Conservation (phyloP, 2,329 filamentous ascomycete genomes). For the Cytospora chrysosperma region DNA sequence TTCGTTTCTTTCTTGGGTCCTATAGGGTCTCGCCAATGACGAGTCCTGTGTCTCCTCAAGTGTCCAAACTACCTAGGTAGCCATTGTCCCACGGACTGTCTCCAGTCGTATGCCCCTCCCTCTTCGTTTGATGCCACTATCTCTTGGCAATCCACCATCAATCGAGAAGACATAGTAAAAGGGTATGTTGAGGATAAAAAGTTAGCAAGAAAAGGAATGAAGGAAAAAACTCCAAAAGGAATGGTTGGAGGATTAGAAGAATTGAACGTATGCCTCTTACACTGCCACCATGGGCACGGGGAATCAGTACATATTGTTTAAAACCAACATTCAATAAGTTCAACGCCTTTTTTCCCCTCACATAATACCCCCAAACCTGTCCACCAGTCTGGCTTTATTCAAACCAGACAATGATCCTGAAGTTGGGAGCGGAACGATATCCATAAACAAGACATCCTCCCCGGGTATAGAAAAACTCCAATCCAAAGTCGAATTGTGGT, state of each 20-base stretch:
- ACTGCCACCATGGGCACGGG: slow-evolving; percentile 22
- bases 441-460: background rate
- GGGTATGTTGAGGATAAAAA: slow-evolving; percentile 1
- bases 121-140: background rate
- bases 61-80: background rate
- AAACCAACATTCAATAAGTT: slow-evolving; percentile 3
- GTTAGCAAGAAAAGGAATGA: background rate
- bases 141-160: slow-evolving; percentile 10
- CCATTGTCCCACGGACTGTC: background rate
- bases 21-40: background rate
- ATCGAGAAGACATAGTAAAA: slow-evolving; percentile 13
- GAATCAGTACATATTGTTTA: slow-evolving; percentile 14
- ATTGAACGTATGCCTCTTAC: slow-evolving; percentile 19
- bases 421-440: background rate
- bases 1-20: slow-evolving; percentile 8
- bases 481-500: background rate
- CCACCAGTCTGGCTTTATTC: slow-evolving; percentile 2
- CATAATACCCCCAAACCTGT: background rate
- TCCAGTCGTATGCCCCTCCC: background rate
- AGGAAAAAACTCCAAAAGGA: slow-evolving; percentile 14
- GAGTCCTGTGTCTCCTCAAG: background rate
- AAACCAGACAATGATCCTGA: slow-evolving; percentile 14
- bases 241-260: slow-evolving; percentile 20
- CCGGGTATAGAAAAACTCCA: background rate
- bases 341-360: slow-evolving; percentile 9